Evolutionary conservation across 345 rosid species (phyloP).

Genomic region (Corymbia maculata): DNA sequence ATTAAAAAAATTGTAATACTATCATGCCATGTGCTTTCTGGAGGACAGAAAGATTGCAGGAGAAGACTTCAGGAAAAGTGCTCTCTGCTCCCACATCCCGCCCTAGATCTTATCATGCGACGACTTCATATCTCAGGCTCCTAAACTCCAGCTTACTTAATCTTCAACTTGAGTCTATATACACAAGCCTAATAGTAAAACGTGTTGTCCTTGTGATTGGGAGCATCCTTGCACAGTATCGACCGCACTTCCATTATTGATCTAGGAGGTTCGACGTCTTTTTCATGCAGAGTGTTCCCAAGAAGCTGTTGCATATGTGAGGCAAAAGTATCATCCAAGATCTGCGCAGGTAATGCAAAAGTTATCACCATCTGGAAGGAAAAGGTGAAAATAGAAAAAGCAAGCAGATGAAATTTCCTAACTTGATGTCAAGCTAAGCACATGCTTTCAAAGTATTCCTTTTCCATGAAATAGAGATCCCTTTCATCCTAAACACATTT

Average conservation of each 20-base stretch:
- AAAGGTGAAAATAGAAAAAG: neutral
- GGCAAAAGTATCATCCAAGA: slow-evolving; percentile 85
- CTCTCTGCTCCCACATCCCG: neutral
- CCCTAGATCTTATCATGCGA: neutral
- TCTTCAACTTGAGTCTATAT: neutral
- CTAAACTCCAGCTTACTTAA: neutral
- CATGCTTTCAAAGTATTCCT: neutral
- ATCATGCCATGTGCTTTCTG: neutral
- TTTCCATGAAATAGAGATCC: neutral
- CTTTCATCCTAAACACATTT: neutral
- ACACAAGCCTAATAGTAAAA: slow-evolving; percentile 42
- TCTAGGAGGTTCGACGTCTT: slow-evolving; percentile 90
- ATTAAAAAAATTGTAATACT: neutral
- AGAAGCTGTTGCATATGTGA: slow-evolving; percentile 94
- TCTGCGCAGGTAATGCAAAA: slow-evolving; percentile 33
- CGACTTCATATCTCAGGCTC: neutral
- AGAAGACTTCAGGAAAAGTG: neutral
- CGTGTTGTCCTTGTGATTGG: slow-evolving; percentile 54
- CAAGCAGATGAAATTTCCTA: neutral
- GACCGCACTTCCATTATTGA: slow-evolving; percentile 87
- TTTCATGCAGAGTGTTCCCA: slow-evolving; percentile 72
- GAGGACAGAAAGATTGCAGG: neutral
- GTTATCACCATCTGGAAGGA: neutral
- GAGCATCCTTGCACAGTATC: slow-evolving; percentile 84
- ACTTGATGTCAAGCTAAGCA: neutral